Evolutionary conservation across 2,329 filamentous ascomycete genomes (phyloP).

Genomic region (Teratosphaeria viscida): DNA sequence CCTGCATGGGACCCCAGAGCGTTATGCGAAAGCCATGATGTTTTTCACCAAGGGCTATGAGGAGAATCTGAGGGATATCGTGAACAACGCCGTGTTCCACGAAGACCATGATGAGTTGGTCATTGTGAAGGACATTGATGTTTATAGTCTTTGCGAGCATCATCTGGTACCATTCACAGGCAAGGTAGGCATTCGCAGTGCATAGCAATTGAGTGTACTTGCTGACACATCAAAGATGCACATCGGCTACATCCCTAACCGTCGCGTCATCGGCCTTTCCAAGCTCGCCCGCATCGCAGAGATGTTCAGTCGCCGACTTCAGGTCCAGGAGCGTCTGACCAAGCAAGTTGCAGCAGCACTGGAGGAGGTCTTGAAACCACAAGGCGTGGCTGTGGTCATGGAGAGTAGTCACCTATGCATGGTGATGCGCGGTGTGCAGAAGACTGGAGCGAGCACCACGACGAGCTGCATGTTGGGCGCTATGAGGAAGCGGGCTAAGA

Average conservation of each 20-base stretch:
- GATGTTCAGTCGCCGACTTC: slow-evolving; percentile 86
- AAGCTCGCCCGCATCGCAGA: slow-evolving; percentile 94
- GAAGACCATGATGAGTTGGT: slow-evolving; percentile 96
- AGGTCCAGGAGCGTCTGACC: slow-evolving; percentile 92
- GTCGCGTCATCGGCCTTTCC: slow-evolving; percentile 86
- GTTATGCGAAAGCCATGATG: slow-evolving; percentile 91
- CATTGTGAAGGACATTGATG: slow-evolving; percentile 94
- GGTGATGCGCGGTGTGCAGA: slow-evolving; percentile 98
- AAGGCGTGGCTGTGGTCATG: slow-evolving; percentile 95
- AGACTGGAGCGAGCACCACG: slow-evolving; percentile 75
- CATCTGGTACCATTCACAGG: slow-evolving; percentile 94
- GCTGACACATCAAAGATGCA: slow-evolving; percentile 60
- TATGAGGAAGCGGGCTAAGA: slow-evolving; percentile 87
- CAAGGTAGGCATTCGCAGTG: slow-evolving; percentile 52
- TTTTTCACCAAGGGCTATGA: slow-evolving; percentile 97
- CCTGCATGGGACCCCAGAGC: slow-evolving; percentile 57
- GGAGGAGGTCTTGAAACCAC: slow-evolving; percentile 83
- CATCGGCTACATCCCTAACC: slow-evolving; percentile 90
- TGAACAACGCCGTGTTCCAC: slow-evolving; percentile 90
- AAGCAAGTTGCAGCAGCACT: slow-evolving; percentile 93
- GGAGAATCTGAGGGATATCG: slow-evolving; percentile 81
- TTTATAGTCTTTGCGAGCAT: slow-evolving; percentile 92
- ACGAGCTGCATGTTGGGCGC: slow-evolving; percentile 97
- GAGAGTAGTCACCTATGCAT: slow-evolving; percentile 95
- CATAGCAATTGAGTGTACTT: background rate